Base-by-base conservation (phyloP, 805 yeast species). In the Scheffersomyces ergatensis region DNA sequence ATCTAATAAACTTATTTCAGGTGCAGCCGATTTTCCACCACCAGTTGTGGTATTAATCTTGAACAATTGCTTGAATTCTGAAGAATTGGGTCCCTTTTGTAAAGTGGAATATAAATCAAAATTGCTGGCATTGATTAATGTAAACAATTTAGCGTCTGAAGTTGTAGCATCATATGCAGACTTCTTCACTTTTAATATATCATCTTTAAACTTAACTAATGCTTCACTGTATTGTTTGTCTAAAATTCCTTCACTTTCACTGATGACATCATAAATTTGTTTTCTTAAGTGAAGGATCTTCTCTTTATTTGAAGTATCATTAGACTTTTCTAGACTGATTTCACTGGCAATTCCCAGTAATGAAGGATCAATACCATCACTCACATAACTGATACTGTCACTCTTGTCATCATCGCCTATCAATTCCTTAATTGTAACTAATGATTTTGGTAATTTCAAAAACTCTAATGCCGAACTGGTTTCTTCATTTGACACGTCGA, bases 401-500 rank as follows among this genome's bases (percentile, higher is more conserved):
- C 17, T 27, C 5, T 27, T 30, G 3, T 42, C 42, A 16, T 50
- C 42, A 1, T 47, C 46, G 4, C 46, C 51, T 6, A 63, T 49
- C n/a, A 67, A 57, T 41, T 65, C 65, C 46, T 77, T 79, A 32
- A 87, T 57, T 17, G 76, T 80, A 13, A 66, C 73, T 26, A 87
- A 60, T 2, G 86, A 76, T 33, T 71, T 72, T 2, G 97, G 96
- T 40, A 92, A 67, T 42, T 83, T 83, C 48, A 89, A 74, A 50
- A 77, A 89, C 52, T 89, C 98, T 43, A 89, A 71, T 8, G 87
- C 87, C 1, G 96, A 86, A 2, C 73, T 62, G 36, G 85, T 72
- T 55, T 90, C 93, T 58, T 87, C 85, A 53, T 88, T 80, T 0
- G 95, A 84, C 8, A 89, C 76, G 42, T 86, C 90, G 17, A 80